Percentiles rank a stretch among this genome's conserved stretches.
phyloP scores from a whole-genome alignment of 2,329 filamentous ascomycete species.

The Pleomassaria siparia region DNA sequence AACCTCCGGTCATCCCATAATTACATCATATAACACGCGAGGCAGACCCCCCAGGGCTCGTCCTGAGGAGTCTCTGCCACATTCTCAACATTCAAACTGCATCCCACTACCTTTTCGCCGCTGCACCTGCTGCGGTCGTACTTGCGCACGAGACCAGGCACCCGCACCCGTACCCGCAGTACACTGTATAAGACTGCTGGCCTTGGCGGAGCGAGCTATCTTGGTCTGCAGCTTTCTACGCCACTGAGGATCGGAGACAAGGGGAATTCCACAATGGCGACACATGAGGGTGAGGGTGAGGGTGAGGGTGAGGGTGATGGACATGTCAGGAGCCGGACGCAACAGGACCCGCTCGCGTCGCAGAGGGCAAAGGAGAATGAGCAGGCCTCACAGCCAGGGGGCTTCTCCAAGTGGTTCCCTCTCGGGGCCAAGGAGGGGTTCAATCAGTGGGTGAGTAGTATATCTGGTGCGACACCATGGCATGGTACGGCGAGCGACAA shows the following conservation, averaged over 20 bases:
- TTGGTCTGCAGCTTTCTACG: conserved; percentile 30
- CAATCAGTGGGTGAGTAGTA: conserved; percentile 76
- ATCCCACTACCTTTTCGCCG: conserved; percentile 30
- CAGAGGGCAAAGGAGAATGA: conserved; percentile 47
- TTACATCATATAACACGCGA: conserved; percentile 11
- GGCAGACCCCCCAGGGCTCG: conserved; percentile 7
- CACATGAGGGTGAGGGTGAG: conserved; percentile 18
- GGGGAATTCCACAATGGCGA: conserved; percentile 33
- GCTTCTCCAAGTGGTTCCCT: conserved; percentile 65
- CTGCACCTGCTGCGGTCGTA: conserved; percentile 39
- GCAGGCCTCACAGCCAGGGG: conserved; percentile 31
- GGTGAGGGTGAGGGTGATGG: conserved; percentile 19
- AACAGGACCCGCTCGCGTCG: conserved; percentile 53
- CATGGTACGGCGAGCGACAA: background rate
- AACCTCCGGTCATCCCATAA: background rate
- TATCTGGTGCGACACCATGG: background rate
- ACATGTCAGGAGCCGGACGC: conserved; percentile 35
- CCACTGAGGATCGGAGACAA: conserved; percentile 30
- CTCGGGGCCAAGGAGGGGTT: conserved; percentile 90
- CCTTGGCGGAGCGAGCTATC: conserved; percentile 35
- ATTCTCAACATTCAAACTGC: conserved; percentile 35
- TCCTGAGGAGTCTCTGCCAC: conserved; percentile 19
- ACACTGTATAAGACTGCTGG: conserved; percentile 29
- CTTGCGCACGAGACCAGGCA: conserved; percentile 21
- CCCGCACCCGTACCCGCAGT: conserved; percentile 21